These are phyloP conservation scores for Luzula sylvatica DNA, from an alignment of 176 grass and related monocot genomes.

Conservation along the genomic window DNA sequence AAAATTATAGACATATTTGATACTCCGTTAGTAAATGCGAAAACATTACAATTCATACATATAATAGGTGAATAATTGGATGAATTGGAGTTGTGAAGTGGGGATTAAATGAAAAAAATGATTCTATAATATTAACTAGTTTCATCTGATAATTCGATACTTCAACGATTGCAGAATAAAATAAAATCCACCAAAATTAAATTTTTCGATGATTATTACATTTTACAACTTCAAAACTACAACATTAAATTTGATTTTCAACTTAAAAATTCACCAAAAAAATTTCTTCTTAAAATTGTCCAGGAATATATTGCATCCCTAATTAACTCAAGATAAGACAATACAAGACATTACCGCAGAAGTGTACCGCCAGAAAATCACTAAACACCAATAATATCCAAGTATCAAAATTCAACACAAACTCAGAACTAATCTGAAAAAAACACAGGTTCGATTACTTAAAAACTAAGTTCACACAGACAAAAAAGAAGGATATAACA, in stretches of 20 bases:
- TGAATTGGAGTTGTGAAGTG: no score
- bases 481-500: background rate
- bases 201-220: conserved; percentile 3
- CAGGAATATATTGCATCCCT: background rate
- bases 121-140: no score
- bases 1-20: no score
- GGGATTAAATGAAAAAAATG: no score
- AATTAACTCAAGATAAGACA: background rate
- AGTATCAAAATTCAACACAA: conserved; percentile 13
- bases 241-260: background rate
- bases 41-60: no score
- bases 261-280: conserved; percentile 7
- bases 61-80: no score
- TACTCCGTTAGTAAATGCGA: no score
- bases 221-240: background rate
- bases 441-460: no score
- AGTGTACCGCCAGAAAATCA: background rate
- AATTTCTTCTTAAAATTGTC: background rate
- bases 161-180: no score
- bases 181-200: no score
- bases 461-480: conserved; percentile 17
- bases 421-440: conserved; percentile 12
- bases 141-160: no score
- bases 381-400: background rate
- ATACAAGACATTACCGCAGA: background rate